Evolutionary conservation across 2,329 filamentous ascomycete species (phyloP).

Genomic region (Venturia nashicola): DNA sequence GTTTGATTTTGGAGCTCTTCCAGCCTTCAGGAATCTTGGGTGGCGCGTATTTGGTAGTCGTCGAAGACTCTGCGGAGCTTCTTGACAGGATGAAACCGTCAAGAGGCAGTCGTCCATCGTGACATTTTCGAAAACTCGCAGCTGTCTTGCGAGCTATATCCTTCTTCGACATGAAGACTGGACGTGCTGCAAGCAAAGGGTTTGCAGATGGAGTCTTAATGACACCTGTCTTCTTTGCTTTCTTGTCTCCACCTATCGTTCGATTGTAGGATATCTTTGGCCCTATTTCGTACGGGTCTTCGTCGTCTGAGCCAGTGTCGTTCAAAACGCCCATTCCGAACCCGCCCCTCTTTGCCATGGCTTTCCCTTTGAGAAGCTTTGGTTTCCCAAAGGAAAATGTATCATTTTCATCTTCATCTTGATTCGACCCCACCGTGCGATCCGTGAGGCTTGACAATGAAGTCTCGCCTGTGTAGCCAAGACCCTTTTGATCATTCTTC

Average conservation of each 20-base stretch:
- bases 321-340: constrained; percentile 86
- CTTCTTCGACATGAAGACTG: constrained; percentile 66
- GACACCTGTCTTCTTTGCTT: constrained; percentile 58
- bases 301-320: constrained; percentile 87
- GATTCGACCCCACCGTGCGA: constrained; percentile 14
- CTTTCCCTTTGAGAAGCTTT: constrained; percentile 22
- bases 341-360: constrained; percentile 49
- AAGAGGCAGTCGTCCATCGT: constrained; percentile 70
- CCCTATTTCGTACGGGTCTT: constrained; percentile 86
- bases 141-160: constrained; percentile 16
- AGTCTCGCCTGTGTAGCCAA: constrained; percentile 49
- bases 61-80: constrained; percentile 28
- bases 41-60: constrained; percentile 42
- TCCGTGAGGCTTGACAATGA: constrained; percentile 1
- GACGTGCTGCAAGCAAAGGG: constrained; percentile 51
- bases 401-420: constrained; percentile 22
- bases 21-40: constrained; percentile 62
- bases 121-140: constrained; percentile 54
- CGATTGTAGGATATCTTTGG: constrained; percentile 82
- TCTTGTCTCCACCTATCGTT: constrained; percentile 70
- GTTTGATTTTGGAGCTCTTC: constrained; percentile 47
- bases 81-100: constrained; percentile 65
- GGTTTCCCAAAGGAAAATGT: constrained; percentile 18
- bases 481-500: constrained; percentile 57
- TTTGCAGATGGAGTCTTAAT: constrained; percentile 38